A percentile compares a stretch with the other conserved stretches of the same genome.
Evolutionary conservation across 1,139 yeast species (phyloP).

Genomic region (Hyphopichia buzzinii): DNA sequence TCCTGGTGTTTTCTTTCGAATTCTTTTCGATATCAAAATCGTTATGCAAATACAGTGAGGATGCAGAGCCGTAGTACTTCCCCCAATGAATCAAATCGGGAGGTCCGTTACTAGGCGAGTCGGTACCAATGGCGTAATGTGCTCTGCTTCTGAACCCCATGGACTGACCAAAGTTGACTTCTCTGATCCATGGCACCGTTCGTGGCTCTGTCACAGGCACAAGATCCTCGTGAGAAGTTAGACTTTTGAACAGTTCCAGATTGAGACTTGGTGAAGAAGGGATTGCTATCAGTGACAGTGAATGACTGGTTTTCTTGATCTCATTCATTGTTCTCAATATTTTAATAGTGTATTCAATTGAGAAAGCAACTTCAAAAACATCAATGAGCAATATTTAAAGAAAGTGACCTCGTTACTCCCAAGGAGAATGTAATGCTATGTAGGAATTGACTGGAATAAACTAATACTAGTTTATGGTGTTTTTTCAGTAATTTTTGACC

Average conservation of each 20-base stretch:
- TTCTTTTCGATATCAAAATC: constrained; percentile 21
- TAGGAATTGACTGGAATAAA: no score
- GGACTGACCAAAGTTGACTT: constrained; percentile 27
- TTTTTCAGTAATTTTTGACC: no score
- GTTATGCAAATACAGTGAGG: constrained; percentile 26
- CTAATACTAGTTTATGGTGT: no score
- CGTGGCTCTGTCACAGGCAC: not conserved
- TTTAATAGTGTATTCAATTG: no score
- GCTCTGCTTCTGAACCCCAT: constrained; percentile 21
- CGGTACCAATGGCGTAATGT: constrained; percentile 17
- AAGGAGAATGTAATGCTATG: no score
- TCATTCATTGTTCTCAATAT: no score
- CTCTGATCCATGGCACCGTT: constrained; percentile 23
- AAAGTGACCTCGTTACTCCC: no score
- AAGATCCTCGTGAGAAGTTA: not conserved
- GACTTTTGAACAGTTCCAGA: not conserved
- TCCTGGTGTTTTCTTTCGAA: constrained; percentile 7
- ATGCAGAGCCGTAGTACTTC: constrained; percentile 31
- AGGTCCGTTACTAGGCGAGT: constrained; percentile 25
- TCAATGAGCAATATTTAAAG: no score
- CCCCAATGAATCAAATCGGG: constrained; percentile 44
- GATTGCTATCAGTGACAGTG: not conserved
- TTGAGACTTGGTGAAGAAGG: not conserved
- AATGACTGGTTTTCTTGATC: not conserved
- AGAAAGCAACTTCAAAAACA: no score